A percentile compares a stretch with the other conserved stretches of the same genome.
These are phyloP conservation scores for Entoloma clypeatum DNA, from an alignment of 1,284 basidiomycete genomes.

Conservation along the genomic window DNA sequence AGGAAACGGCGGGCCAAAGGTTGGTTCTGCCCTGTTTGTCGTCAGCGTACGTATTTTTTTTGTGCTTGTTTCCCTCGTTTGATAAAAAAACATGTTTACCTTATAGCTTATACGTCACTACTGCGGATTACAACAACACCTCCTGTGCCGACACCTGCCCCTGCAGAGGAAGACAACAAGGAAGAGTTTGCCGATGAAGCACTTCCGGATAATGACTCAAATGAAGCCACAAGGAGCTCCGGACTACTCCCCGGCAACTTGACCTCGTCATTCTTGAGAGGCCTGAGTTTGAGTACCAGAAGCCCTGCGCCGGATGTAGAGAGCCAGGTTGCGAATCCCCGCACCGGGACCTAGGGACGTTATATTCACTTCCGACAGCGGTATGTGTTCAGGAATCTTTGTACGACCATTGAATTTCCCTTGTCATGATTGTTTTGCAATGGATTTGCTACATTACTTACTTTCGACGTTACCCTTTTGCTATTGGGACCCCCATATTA, in stretches of 20 bases:
- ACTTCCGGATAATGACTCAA: conserved; percentile 4
- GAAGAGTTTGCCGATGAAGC: conserved; percentile 19
- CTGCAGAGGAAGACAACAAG: conserved; percentile 22
- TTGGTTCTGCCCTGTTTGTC: conserved; percentile 92
- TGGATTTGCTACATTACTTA: no score
- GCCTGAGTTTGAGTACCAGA: conserved; percentile 28
- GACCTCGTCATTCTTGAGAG: conserved; percentile 31
- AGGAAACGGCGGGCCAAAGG: conserved; percentile 90
- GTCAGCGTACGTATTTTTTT: conserved; percentile 53
- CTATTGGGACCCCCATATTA: no score
- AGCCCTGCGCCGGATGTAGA: conserved; percentile 20
- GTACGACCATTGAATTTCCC: no score
- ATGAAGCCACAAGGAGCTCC: conserved; percentile 18
- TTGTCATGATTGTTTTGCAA: no score
- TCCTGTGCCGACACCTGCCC: conserved; percentile 55
- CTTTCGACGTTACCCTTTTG: no score
- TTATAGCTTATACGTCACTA: conserved; percentile 79
- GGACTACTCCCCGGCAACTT: conserved; percentile 25
- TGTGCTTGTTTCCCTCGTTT: conserved; percentile 6
- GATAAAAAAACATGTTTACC: conserved; percentile 7
- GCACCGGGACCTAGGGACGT: conserved; percentile 14
- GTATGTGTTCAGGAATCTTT: no score
- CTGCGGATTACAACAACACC: conserved; percentile 80
- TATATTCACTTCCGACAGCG: no score
- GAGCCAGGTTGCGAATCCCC: conserved; percentile 17